Conservation (phyloP, 2,329 filamentous ascomycete genomes). For the Lachnellula cervina region DNA sequence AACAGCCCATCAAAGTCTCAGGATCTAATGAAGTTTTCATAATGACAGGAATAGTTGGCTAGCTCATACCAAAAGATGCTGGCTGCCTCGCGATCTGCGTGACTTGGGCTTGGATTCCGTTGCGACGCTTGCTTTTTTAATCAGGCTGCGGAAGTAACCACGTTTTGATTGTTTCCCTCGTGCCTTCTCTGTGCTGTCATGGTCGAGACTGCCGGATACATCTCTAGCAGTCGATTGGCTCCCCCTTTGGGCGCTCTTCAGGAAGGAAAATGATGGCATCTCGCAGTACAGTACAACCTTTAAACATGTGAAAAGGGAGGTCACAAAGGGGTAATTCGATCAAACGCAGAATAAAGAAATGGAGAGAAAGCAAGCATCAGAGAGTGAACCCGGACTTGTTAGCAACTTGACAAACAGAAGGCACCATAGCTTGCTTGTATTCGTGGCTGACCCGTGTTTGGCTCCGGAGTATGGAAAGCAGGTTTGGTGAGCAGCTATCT, state of each 20-base stretch:
- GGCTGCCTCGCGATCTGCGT: slow-evolving; percentile 17
- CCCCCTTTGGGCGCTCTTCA: slow-evolving; percentile 19
- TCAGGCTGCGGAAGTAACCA: slow-evolving; percentile 30
- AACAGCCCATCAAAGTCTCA: neutral
- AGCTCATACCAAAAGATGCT: slow-evolving; percentile 11
- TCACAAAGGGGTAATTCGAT: neutral
- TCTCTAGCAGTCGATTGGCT: slow-evolving; percentile 14
- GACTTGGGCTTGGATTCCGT: slow-evolving; percentile 13
- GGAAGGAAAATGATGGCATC: slow-evolving; percentile 29
- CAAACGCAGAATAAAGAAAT: slow-evolving; percentile 1
- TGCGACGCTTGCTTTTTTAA: slow-evolving; percentile 24
- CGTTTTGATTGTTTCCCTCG: slow-evolving; percentile 31
- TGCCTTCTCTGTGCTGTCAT: slow-evolving; percentile 22
- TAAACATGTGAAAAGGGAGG: neutral
- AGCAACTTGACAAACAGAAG: neutral
- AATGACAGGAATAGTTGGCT: neutral
- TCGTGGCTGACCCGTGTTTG: neutral
- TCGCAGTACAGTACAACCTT: slow-evolving; percentile 5
- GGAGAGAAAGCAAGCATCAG: neutral
- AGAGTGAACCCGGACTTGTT: neutral
- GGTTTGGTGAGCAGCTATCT: neutral
- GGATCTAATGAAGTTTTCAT: neutral
- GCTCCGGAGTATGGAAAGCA: neutral
- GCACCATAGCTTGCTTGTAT: neutral
- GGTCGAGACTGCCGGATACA: slow-evolving; percentile 10